A percentile compares a stretch with the other conserved stretches of the same genome.
Evolutionary conservation across 805 yeast species (phyloP).

Genomic region (Candida ascalaphidarum): DNA sequence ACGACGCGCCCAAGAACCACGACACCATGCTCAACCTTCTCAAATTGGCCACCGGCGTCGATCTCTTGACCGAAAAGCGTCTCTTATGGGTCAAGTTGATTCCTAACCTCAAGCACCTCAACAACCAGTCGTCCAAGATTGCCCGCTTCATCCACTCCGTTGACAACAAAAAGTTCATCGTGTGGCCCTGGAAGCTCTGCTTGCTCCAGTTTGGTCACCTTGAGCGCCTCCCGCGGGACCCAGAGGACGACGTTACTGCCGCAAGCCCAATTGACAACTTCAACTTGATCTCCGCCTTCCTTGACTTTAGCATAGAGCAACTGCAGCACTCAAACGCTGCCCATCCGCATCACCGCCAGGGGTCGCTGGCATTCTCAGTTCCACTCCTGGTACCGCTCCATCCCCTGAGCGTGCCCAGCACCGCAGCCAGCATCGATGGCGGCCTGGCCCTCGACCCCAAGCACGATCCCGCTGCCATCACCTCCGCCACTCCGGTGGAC

Average conservation of each 20-base stretch:
- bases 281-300: slow-evolving; percentile 24
- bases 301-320: slow-evolving; percentile 28
- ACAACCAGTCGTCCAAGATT: slow-evolving; percentile 58
- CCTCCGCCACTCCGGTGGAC: too few species aligned
- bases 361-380: too few species aligned
- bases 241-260: not conserved
- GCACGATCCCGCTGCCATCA: too few species aligned
- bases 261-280: slow-evolving; percentile 16
- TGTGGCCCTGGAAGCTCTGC: slow-evolving; percentile 71
- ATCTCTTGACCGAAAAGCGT: slow-evolving; percentile 16
- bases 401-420: too few species aligned
- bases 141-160: slow-evolving; percentile 49
- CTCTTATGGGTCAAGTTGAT: slow-evolving; percentile 57
- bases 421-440: too few species aligned
- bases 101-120: slow-evolving; percentile 61
- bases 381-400: too few species aligned
- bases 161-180: slow-evolving; percentile 44
- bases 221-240: slow-evolving; percentile 6
- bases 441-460: too few species aligned
- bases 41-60: slow-evolving; percentile 23
- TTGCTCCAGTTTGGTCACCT: slow-evolving; percentile 42
- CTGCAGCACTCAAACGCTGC: too few species aligned
- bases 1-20: slow-evolving; percentile 14
- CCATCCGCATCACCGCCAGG: too few species aligned
- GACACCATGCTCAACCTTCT: slow-evolving; percentile 22